Evolutionary conservation across 2,329 filamentous ascomycete genomes (phyloP).

Genomic region (Neofusicoccum umdonicola): DNA sequence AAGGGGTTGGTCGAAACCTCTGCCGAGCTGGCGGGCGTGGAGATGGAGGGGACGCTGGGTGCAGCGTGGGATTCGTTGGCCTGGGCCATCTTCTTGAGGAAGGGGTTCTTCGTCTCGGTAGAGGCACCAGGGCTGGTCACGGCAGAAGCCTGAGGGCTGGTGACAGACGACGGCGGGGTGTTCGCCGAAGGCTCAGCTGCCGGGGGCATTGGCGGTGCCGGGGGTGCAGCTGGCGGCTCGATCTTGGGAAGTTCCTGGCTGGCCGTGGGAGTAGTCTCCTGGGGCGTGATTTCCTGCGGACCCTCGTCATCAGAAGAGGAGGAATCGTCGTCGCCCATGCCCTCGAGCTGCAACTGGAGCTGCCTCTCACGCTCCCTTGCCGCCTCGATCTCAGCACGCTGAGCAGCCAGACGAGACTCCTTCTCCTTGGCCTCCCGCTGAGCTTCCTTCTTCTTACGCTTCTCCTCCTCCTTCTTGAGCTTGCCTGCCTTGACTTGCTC

Average conservation of each 20-base stretch:
- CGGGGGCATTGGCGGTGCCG: slow-evolving; percentile 34
- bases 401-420: slow-evolving; percentile 77
- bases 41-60: slow-evolving; percentile 45
- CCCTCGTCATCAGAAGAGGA: slow-evolving; percentile 70
- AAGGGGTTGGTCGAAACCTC: slow-evolving; percentile 91
- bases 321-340: slow-evolving; percentile 69
- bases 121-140: slow-evolving; percentile 50
- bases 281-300: slow-evolving; percentile 65
- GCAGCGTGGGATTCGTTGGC: slow-evolving; percentile 54
- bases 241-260: slow-evolving; percentile 51
- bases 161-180: slow-evolving; percentile 48
- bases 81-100: slow-evolving; percentile 84
- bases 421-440: slow-evolving; percentile 84
- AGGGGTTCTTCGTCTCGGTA: slow-evolving; percentile 86
- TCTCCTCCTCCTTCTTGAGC: slow-evolving; percentile 94
- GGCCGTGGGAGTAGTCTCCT: slow-evolving; percentile 58
- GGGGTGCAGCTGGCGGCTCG: slow-evolving; percentile 48
- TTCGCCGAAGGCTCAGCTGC: slow-evolving; percentile 31
- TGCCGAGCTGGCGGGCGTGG: slow-evolving; percentile 43
- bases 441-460: slow-evolving; percentile 85
- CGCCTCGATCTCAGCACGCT: slow-evolving; percentile 87
- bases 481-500: slow-evolving; percentile 93
- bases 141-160: slow-evolving; percentile 48
- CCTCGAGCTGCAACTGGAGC: slow-evolving; percentile 82
- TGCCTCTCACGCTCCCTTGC: slow-evolving; percentile 87